Base-by-base conservation (phyloP, 257 asterid genomes). In the Scutellaria barbata region DNA sequence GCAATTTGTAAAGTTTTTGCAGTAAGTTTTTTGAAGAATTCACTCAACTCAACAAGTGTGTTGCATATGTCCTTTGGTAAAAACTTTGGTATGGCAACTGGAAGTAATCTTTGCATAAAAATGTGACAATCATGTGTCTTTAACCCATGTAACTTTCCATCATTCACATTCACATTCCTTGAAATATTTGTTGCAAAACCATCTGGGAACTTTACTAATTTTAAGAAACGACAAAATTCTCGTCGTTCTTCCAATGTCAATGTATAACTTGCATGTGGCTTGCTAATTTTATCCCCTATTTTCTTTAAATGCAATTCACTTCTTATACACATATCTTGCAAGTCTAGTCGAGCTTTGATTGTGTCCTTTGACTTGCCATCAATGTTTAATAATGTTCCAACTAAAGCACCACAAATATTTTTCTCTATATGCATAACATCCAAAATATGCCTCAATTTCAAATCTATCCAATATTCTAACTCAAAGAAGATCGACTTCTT, bases 321-420 rank as follows among this genome's bases (percentile, higher is more conserved):
- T 59, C 66, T 59, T 59, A 59, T 59, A 5, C 30, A 7, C 66
- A 62, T 62, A 16, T 40, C 68, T 17, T 62, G 52, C 12, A 62
- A 5, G 12, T 62, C 68, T 16, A 40, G 10, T 39, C 68, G 14
- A 10, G 52, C 68, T 40, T 41, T 62, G 10, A 40, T 17, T 14
- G 52, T 62, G 10, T 62, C 66, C 16, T 62, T 62, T 0, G 68
- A 40, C 45, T 58, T 30, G 4, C 64, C 64, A 30, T 58, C 64
- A 11, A 58, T 58, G 14, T 12, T 11, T 8, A 62, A 40, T 10
- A 62, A 40, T 40, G 68, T 62, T 11, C 51, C 51, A 41, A 58
- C 64, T 55, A 57, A 5, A 7, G 45, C 63, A 25, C 33, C 63
- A 57, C 63, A 57, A 30, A 57, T 57, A 1, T 57, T 57, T 11